Base-by-base conservation (phyloP, 129 eudicot genomes). In the Pulicaria dysenterica region DNA sequence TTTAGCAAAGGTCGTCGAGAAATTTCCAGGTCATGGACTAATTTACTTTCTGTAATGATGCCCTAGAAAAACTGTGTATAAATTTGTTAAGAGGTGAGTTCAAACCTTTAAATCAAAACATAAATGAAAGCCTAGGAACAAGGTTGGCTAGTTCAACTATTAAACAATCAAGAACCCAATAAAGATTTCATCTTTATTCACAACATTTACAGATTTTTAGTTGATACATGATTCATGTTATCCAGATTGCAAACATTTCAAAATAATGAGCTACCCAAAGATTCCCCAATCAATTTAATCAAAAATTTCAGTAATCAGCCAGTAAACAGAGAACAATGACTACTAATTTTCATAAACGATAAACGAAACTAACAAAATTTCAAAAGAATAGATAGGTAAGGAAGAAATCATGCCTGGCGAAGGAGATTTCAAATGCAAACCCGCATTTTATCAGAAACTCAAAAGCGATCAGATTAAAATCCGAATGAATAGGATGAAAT, bases 371-470 rank as follows among this genome's bases (percentile, higher is more conserved):
- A 53, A 15, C 17, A n/a, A 19, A n/a, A 7, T 65, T 75, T 34
- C 3, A 37, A 48, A 73, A 3, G 24, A 50, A 9, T 2, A 17
- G 17, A 50, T 58, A 47, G 11, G 42, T 0, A 66, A 41, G 44
- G 50, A 56, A 71, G 71, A 42, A 31, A 51, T 13, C 54, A 68
- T 77, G 37, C 81, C 81, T 59, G 70, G 68, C 36, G 54, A 49
- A 77, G 74, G 50, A 58, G 45, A 58, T 17, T 59, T 16, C 43
- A 59, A 73, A 80, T 67, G 76, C 76, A 80, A 77, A 73, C 51
- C 58, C 50, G 74, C 79, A 73, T 73, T 79, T 40, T 59, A 47
- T 43, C 9, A 53, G 34, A 8, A 0, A 6, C 16, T 13, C 41
- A 49, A 69, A n/a, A 51, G 45, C 7, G 13, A 66, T 13, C 5